Evolutionary conservation across 306 rosid genomes (phyloP).

Genomic region (Prunus armeniaca): DNA sequence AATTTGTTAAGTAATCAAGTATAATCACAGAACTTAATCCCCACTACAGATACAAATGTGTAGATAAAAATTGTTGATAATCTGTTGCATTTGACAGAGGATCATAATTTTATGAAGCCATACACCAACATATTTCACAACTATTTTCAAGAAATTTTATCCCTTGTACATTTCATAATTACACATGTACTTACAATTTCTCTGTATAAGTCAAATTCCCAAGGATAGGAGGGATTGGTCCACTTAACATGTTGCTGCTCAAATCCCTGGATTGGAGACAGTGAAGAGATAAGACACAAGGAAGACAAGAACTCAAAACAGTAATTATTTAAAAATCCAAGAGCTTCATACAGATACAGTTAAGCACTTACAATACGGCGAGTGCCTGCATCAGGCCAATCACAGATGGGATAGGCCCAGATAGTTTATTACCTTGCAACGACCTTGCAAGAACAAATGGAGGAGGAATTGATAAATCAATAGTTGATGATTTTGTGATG

Average conservation of each 20-base stretch:
- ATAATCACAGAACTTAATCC: not conserved
- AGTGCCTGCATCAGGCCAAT: slow-evolving; percentile 99
- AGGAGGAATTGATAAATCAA: slow-evolving; percentile 14
- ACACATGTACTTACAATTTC: slow-evolving; percentile 61
- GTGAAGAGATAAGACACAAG: slow-evolving; percentile 2
- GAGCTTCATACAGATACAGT: slow-evolving; percentile 7
- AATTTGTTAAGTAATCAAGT: not conserved
- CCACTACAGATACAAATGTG: not conserved
- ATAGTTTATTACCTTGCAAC: slow-evolving; percentile 82
- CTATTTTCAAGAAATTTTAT: not conserved
- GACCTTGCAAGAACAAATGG: slow-evolving; percentile 51
- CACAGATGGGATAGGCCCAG: slow-evolving; percentile 83
- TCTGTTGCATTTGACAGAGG: not conserved
- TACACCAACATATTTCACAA: not conserved
- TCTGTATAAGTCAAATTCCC: slow-evolving; percentile 91
- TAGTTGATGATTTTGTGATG: not conserved
- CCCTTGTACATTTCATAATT: not conserved
- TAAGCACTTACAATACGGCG: slow-evolving; percentile 81
- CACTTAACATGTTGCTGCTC: slow-evolving; percentile 78
- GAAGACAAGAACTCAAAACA: not conserved
- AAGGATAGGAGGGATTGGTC: slow-evolving; percentile 79
- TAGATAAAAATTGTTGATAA: not conserved
- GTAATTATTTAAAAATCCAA: not conserved
- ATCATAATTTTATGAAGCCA: not conserved
- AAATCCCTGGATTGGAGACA: slow-evolving; percentile 59